Evolutionary conservation across 1,284 basidiomycete genomes (phyloP), one percentile per base, ranked within the genome.

Genomic region (Hortiboletus rubellus): DNA sequence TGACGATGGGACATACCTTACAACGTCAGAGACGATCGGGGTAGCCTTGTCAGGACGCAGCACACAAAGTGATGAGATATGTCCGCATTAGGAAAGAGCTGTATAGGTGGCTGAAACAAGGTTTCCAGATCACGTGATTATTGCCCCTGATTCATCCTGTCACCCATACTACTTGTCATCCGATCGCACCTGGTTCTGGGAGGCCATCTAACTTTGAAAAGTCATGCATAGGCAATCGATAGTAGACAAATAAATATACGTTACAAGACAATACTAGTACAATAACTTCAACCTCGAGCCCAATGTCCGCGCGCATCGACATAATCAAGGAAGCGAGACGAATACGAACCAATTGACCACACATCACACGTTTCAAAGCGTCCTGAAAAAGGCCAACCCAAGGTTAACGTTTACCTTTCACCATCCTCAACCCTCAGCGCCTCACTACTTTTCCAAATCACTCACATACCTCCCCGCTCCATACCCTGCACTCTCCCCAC

Each of bases 51-150:
- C 30, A n/a, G 33, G 14, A 30, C 41, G 9, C 17, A 27, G 33
- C 14, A 33, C 18, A 36, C 15, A 30, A 12, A 6, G 36, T 18
- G 5, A 17, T n/a, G 27, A 10, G 24, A 34, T n/a, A n/a, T 18
- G 42, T 46, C 48, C 24, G 17, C 4, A 46, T 56, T 34, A 1
- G 46, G 64, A 56, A 66, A 55, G 24, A 69, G 61, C 64, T 69
- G 60, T 69, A 66, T 15, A 67, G 67, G 60, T 69, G 64, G 64
- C 64, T 67, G 55, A 69, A 63, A 61, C n/a, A 66, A 49, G 30
- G 60, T 69, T 65, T 31, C 3, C 5, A 15, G 5, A 22, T 43
- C 47, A 54, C 47, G 36, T 55, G 49, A 36, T 8, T 4, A 14
- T 9, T 2, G 10, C 12, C 24, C 42, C 42, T 36, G 15, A 36